Base-by-base conservation (phyloP, 2,329 filamentous ascomycete species). In the Chalaropsis ovoidea region DNA sequence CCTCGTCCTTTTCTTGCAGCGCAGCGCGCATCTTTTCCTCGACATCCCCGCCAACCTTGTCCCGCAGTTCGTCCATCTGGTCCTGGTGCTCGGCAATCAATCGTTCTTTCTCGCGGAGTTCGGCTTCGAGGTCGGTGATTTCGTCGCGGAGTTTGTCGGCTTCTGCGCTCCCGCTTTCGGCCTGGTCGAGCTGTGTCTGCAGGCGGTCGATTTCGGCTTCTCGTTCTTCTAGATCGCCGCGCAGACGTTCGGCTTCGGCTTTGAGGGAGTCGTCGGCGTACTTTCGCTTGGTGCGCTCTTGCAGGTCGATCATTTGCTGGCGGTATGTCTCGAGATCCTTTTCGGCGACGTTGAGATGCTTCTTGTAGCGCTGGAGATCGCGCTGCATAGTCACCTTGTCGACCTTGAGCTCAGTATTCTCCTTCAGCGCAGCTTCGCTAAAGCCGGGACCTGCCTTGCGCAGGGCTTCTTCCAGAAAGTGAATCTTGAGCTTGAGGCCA, bases 381-480 rank as follows among this genome's bases (percentile, higher is more conserved):
- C 87, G 84, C 73, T 94, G 86, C 84, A 97, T 88, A 0, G 90
- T 93, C 68, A 95, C 84, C 73, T 90, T 90, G 76, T 94, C 88
- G 67, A 96, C 91, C 75, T 97, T 97, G 65, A 99, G 84, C 70
- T 95, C 92, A 3, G 94, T 95, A 73, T 99, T 99, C 76, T 99
- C 94, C 73, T 89, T 90, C 35, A 99, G 78, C 2, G 93, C 90
- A 39, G 86, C 85, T 74, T 95, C 88, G 71, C 92, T 95, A 78
- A 92, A 94, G 65, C 92, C 90, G 7, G 90, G 91, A 0, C 93
- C 93, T 65, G 88, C 85, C 74, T 95, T 96, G 64, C 87, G 84
- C 62, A 99, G 77, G 15, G 90, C 89, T 70, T 97, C 90, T 74
- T 99, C 91, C 65, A 99, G 81, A 74, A 95, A 99, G 75, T 97